Base-by-base conservation (phyloP, 192 early-diverging fungal species). In the Martensiomyces pterosporus region DNA sequence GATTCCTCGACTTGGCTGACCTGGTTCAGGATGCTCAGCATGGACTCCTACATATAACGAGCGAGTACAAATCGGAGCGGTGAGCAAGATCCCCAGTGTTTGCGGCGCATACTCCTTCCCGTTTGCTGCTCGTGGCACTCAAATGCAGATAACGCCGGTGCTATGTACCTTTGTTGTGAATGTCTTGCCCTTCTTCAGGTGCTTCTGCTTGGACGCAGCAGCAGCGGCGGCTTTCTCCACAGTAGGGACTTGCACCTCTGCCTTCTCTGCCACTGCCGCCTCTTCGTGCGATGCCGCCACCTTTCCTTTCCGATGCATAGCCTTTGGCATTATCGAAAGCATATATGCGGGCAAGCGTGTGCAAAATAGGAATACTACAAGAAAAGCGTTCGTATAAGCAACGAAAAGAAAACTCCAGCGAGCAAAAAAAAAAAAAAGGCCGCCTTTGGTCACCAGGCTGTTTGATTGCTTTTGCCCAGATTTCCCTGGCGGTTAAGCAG, bases 1-100 rank as follows among this genome's bases (percentile, higher is more conserved):
- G 43, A 24, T 16, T 70, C 67, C 13, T 70, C 67, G 24, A 34
- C 60, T 35, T 63, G 43, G 49, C 37, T 57, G 60, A 70, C 67
- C 47, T 58, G 49, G 38, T 51, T 56, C 21, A 70, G 43, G 15
- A 70, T 70, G 49, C 24, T 39, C 49, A 63, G 24, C 54, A 70
- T 70, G 9, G 67, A 63, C 39, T 52, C 49, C 29, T 32, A 32
- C 5, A 12, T 8, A 32, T 32, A 32, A 8, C 12, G 12, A 32
- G n/a, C n/a, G n/a, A 5, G 29, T 32, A 12, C 12, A 32, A 12
- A 12, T 32, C 6, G 29, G 29, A 8, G 12, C 5, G 29, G 6
- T 5, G 12, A 32, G 12, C 5, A 32, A 32, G 29, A 32, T 32
- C 29, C 5, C 29, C 12, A 32, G 29, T 32, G 29, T 12, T 32